Evolutionary conservation across 2,329 filamentous ascomycete species (phyloP), one percentile per base, ranked within the genome.

Genomic region (Botrytis squamosa): DNA sequence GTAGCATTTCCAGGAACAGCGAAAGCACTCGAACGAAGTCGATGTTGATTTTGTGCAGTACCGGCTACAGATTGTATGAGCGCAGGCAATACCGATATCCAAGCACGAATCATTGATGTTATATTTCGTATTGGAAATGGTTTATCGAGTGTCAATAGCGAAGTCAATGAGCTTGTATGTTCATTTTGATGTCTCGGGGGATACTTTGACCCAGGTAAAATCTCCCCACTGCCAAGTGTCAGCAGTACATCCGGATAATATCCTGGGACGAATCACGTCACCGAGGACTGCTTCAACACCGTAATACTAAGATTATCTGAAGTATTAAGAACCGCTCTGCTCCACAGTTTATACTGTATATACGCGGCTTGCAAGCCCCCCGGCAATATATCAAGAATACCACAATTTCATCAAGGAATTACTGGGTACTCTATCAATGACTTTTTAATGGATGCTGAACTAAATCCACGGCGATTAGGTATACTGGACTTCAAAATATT

Each of bases 401-500:
- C 36, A 40, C 6, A 40, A 62, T 38, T 16, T 25, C 6, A n/a
- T 9, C 36, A 62, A 40, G 6, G 14, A 16, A 98, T 98, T 93
- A 87, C 94, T 76, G 90, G 92, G 64, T 99, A 98, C 84, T 96
- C 96, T n/a, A 75, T 96, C 79, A 95, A 96, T 82, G 93, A 97
- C 84, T 96, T 96, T 84, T 84, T 96, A 95, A 94, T 96, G 89
- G 93, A 93, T 72, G 92, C 92, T 18, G 93, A 97, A 84, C 86
- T 96, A 72, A 96, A 96, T 84, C 93, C 93, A 6, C 88, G 93
- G 77, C 88, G 98, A 86, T 95, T 94, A 80, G 91, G 90, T 73
- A 91, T 93, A 77, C 84, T 97, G 69, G 93, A 97, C 83, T 93
- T 96, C 85, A 97, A 96, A 85, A 96, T 97, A 93, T 97, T 97